A percentile compares a stretch with the other conserved stretches of the same genome.
phyloP scores from a whole-genome alignment of 768 basidiomycete genomes.

The Sarcodon sp. region DNA sequence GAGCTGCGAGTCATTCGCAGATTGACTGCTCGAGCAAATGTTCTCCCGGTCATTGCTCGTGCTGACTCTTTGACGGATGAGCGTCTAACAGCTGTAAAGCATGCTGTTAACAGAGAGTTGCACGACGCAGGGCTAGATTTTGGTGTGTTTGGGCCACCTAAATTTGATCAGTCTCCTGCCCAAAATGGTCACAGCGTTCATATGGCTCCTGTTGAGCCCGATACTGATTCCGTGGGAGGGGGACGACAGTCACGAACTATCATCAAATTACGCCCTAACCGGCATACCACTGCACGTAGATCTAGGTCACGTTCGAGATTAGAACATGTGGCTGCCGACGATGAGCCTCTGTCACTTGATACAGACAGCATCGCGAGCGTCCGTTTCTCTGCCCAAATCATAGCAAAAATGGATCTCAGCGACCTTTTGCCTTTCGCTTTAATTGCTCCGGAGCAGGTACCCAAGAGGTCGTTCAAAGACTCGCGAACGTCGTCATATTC shows the following conservation, averaged over 20 bases:
- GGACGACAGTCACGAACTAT: constrained; percentile 59
- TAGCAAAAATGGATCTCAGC: constrained; percentile 47
- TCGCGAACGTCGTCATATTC: constrained; percentile 14
- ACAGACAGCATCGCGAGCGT: constrained; percentile 62
- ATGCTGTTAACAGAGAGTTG: constrained; percentile 58
- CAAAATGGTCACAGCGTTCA: constrained; percentile 3
- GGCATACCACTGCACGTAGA: constrained; percentile 24
- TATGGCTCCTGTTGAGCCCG: constrained; percentile 17
- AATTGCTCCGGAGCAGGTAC: constrained; percentile 54
- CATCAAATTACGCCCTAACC: constrained; percentile 54
- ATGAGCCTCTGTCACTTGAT: constrained; percentile 21
- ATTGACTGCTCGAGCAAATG: constrained; percentile 60
- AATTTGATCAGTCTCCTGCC: constrained; percentile 9
- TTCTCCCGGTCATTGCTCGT: constrained; percentile 71
- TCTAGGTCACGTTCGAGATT: constrained; percentile 54
- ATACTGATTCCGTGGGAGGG: constrained; percentile 30
- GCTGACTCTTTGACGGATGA: constrained; percentile 80
- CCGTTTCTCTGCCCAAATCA: constrained; percentile 60
- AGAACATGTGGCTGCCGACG: constrained; percentile 29
- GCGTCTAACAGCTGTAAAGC: constrained; percentile 55
- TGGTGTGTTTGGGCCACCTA: constrained; percentile 55
- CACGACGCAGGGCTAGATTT: constrained; percentile 57
- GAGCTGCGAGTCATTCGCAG: constrained; percentile 73
- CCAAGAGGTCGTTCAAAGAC: constrained; percentile 10
- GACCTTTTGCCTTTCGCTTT: constrained; percentile 66